Evolutionary conservation across 345 rosid genomes (phyloP).

Genomic region (Anastatica hierochuntica): DNA sequence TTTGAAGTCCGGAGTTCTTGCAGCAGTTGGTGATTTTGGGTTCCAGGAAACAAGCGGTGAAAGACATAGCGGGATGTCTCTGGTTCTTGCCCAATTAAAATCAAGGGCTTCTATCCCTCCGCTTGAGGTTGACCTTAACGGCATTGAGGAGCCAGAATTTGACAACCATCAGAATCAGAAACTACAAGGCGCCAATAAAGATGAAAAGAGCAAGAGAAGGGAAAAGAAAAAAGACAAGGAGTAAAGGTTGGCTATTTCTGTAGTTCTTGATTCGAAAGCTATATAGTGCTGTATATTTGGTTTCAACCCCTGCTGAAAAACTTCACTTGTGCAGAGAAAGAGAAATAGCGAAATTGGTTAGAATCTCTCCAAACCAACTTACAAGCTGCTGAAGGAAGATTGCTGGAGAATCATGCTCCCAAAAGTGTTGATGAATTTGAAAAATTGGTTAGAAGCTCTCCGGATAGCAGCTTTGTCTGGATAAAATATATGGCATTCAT

Average conservation of each 20-base stretch:
- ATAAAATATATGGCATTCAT: slow-evolving; percentile 81
- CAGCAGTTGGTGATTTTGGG: slow-evolving; percentile 20
- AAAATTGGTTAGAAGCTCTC: slow-evolving; percentile 82
- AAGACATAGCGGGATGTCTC: slow-evolving; percentile 32
- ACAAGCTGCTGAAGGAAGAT: slow-evolving; percentile 85
- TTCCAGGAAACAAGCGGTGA: slow-evolving; percentile 26
- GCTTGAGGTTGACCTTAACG: slow-evolving; percentile 72
- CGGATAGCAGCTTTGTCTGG: slow-evolving; percentile 92
- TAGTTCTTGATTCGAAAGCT: slow-evolving; percentile 1
- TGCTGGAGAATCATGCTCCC: slow-evolving; percentile 71
- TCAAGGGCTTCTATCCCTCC: slow-evolving; percentile 78
- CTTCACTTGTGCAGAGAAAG: slow-evolving; percentile 46
- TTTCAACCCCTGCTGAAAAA: slow-evolving; percentile 13
- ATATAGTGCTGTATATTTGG: not conserved
- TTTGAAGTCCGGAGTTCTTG: slow-evolving; percentile 4
- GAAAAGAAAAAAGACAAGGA: slow-evolving; percentile 60
- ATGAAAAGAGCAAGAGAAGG: slow-evolving; percentile 42
- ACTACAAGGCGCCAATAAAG: slow-evolving; percentile 19
- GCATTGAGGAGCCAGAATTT: slow-evolving; percentile 39
- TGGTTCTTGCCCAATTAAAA: slow-evolving; percentile 49
- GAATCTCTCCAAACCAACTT: slow-evolving; percentile 92
- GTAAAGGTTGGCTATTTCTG: slow-evolving; percentile 45
- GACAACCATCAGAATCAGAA: slow-evolving; percentile 33
- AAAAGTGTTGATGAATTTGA: slow-evolving; percentile 83
- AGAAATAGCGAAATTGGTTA: slow-evolving; percentile 81